A percentile compares a stretch with the other conserved stretches of the same genome.
Conservation (phyloP, 176 grass and related monocot species). For the Musa beccarii region DNA sequence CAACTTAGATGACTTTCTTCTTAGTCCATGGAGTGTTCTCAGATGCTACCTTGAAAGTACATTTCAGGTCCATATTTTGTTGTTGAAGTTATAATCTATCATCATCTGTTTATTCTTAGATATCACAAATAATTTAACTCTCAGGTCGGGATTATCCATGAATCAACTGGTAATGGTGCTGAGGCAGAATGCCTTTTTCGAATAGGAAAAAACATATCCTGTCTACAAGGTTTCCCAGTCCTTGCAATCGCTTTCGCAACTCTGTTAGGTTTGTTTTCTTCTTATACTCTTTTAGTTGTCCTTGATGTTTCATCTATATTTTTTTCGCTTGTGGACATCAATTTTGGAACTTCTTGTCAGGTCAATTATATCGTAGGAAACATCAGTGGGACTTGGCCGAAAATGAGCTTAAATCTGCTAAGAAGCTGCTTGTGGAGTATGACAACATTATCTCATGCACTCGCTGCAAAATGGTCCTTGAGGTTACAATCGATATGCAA, state of each 20-base stretch:
- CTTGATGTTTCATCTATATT: conserved; percentile 6
- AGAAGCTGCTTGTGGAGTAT: conserved; percentile 38
- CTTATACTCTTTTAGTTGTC: conserved; percentile 1
- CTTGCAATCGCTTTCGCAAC: conserved; percentile 60
- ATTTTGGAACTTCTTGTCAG: conserved; percentile 30
- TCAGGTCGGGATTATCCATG: conserved; percentile 59
- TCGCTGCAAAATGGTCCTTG: conserved; percentile 38
- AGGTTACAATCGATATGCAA: conserved; percentile 56
- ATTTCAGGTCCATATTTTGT: conserved; percentile 67
- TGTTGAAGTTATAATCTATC: not conserved
- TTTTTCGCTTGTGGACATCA: not conserved
- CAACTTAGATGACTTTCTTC: conserved; percentile 35
- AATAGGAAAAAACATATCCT: conserved; percentile 64
- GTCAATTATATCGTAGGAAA: conserved; percentile 66
- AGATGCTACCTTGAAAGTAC: conserved; percentile 86
- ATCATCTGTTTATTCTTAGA: not conserved
- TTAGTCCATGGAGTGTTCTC: conserved; percentile 70
- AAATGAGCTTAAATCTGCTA: conserved; percentile 46
- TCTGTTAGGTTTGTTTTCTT: conserved; percentile 44
- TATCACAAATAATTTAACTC: not conserved
- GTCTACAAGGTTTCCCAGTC: conserved; percentile 35
- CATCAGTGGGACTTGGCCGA: conserved; percentile 51
- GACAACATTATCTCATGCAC: conserved; percentile 44
- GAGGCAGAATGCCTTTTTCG: conserved; percentile 71
- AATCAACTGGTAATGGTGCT: conserved; percentile 57